Base-by-base conservation (phyloP, 1,284 basidiomycete species). In the Cryptococcus floricola region DNA sequence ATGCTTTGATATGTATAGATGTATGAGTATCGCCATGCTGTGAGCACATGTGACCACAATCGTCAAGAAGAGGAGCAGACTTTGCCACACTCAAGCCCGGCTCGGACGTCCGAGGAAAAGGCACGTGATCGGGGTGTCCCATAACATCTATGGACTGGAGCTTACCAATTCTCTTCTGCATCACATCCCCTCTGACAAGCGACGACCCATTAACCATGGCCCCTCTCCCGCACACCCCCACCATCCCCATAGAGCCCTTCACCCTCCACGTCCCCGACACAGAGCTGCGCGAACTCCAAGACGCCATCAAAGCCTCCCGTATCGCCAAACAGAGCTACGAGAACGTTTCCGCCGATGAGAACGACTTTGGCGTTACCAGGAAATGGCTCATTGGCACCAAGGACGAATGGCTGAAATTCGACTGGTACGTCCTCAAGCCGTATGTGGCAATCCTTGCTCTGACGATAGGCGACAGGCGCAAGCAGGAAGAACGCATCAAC, bases 281-380 rank as follows among this genome's bases (percentile, higher is more conserved):
- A 2, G 61, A 66, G n/a, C 60, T 73, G 23, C 64, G 66, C 25
- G 67, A 72, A 43, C 64, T 73, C n/a, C 62, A 60, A 42, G 53
- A 53, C 12, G 58, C 66, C 1, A 60, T 75, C 9, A 58, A 60
- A 42, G 57, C 57, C 45, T 50, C 43, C 18, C 53, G 65, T 23
- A 51, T 58, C 34, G 64, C 54, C 37, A 63, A 57, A 42, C 43
- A 58, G 48, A 75, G 71, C 10, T 73, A 65, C 57, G 73, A 75
- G 64, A 75, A 73, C 56, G 39, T 51, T 2, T 23, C 55, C 39
- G 42, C 53, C 16, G 28, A 56, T 37, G 39, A 47, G 19, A 42
- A 44, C 44, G 39, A 18, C 28, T 65, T 67, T 38, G 68, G 68
- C 25, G 52, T 64, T 12, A 54, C 34, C 18, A 52, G 61, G n/a